A percentile compares a stretch with the other conserved stretches of the same genome.
phyloP scores from a whole-genome alignment of 2,329 filamentous ascomycete genomes.

The Aspergillus pseudotamarii region DNA sequence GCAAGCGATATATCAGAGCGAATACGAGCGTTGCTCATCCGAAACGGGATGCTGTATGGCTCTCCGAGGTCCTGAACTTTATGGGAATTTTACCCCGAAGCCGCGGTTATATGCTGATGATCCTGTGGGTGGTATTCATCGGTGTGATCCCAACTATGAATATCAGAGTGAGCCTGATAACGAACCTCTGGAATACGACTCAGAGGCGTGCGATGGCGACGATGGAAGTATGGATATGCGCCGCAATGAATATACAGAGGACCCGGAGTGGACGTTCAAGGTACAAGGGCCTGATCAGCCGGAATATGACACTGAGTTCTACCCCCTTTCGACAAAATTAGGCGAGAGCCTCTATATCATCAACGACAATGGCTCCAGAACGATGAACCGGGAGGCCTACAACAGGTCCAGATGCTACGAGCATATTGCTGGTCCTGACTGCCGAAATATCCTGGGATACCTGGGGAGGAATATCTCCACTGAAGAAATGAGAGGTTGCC shows the following conservation, averaged over 20 bases:
- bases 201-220: not conserved
- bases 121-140: accelerated
- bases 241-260: not conserved
- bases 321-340: not conserved
- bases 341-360: not conserved
- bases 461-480: not conserved
- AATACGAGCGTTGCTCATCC: not conserved
- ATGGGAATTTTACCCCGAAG: not conserved
- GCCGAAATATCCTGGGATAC: not conserved
- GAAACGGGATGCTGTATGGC: not conserved
- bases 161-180: not conserved
- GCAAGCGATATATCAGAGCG: not conserved
- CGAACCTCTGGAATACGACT: not conserved
- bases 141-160: not conserved
- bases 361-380: not conserved
- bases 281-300: not conserved
- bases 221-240: not conserved
- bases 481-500: not conserved
- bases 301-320: not conserved
- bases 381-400: not conserved
- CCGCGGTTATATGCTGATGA: not conserved
- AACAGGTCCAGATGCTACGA: not conserved
- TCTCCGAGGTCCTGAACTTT: not conserved
- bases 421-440: not conserved
- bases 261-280: not conserved